Base-by-base conservation (phyloP, 2,329 filamentous ascomycete species). In the Endothia cerciana region DNA sequence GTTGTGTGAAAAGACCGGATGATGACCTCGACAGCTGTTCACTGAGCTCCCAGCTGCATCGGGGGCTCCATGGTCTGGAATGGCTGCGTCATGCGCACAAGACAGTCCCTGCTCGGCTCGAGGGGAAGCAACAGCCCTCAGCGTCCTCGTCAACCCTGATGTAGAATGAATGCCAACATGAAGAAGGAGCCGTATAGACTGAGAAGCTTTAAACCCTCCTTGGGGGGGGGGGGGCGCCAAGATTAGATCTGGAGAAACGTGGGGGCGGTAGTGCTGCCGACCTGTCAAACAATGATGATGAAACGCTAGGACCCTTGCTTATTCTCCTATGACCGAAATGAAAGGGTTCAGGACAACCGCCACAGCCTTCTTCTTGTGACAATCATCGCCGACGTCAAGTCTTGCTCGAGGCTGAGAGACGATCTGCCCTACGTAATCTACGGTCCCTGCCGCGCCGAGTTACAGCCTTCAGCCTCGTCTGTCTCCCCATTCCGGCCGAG, bases 261-360 rank as follows among this genome's bases (percentile, higher is more conserved):
- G 61, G 65, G 62, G 62, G 58, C 43, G 47, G 63, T 47, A 60
- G 49, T 59, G 60, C 36, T 66, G 38, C 64, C 66, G 57, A 57
- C 57, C 66, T 68, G 66, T 68, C 66, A 68, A 62, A 64, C 56
- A 56, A 45, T 49, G 22, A 43, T 57, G 62, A 65, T 65, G 66
- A 65, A 64, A 64, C 66, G 64, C 63, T 68, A 63, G 59, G 19
- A 38, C 49, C 62, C 53, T 56, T 65, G 63, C 63, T 65, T 30
- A 51, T 57, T 58, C 33, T 56, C 40, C 38, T n/a, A 53, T 36
- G 57, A 41, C 63, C 63, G 60, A 63, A 43, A 65, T 65, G 60
- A 64, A 60, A 61, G 61, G 57, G 30, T 56, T 30, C 41, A 47
- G 61, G 22, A 60, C 17, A 63, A 17, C 47, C 63, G 64, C 63